A percentile compares a stretch with the other conserved stretches of the same genome.
phyloP scores from a whole-genome alignment of 1,284 basidiomycete species.

The Bjerkandera adusta region DNA sequence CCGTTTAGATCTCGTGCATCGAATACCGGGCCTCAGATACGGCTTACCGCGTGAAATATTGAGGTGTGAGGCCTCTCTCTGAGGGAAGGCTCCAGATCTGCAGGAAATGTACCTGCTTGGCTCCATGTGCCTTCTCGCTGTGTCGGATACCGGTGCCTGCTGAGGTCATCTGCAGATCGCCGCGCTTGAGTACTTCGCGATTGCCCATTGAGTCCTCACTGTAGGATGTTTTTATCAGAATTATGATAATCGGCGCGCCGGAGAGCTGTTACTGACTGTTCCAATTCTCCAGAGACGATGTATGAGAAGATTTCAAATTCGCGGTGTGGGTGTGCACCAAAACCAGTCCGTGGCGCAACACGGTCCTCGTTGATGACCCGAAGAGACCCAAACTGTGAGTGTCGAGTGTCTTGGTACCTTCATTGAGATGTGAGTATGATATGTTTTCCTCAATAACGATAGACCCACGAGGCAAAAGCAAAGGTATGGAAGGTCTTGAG shows the following conservation, averaged over 20 bases:
- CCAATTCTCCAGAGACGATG: slow-evolving; percentile 72
- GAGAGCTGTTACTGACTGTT: slow-evolving; percentile 53
- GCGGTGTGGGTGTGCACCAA: slow-evolving; percentile 82
- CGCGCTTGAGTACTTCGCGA: slow-evolving; percentile 82
- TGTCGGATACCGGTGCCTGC: slow-evolving; percentile 87
- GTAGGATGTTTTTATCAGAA: background rate
- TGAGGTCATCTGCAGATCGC: slow-evolving; percentile 89
- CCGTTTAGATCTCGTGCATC: background rate
- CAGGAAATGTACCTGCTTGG: slow-evolving; percentile 73
- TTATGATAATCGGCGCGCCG: slow-evolving; percentile 1
- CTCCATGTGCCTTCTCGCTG: slow-evolving; percentile 70
- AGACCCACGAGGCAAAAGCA: slow-evolving; percentile 71
- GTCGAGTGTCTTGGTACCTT: slow-evolving; percentile 62
- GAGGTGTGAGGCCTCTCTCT: slow-evolving; percentile 55
- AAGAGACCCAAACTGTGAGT: slow-evolving; percentile 60
- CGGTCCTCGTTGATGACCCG: slow-evolving; percentile 91
- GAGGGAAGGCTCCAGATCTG: slow-evolving; percentile 85
- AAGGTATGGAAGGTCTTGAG: slow-evolving; percentile 90
- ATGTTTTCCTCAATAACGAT: background rate
- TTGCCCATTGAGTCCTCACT: slow-evolving; percentile 91
- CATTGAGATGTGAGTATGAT: background rate
- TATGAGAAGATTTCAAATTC: slow-evolving; percentile 95
- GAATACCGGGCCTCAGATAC: no score
- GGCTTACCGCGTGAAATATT: slow-evolving; percentile 74
- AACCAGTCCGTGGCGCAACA: slow-evolving; percentile 75